Evolutionary conservation across 768 basidiomycete genomes (phyloP).

Genomic region (Leccinum uliginosum): DNA sequence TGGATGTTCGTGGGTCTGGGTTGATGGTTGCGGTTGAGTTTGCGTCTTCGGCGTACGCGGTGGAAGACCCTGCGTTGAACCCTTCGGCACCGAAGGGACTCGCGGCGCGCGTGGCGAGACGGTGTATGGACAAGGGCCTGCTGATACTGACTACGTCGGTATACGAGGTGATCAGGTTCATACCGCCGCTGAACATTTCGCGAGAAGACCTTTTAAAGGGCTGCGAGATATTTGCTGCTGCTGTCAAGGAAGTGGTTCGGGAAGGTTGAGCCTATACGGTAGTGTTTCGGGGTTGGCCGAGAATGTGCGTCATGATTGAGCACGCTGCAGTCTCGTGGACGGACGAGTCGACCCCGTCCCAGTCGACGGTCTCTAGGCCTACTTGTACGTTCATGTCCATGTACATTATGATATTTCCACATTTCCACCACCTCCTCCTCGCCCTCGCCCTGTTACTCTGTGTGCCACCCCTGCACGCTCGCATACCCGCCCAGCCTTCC

Average conservation of each 20-base stretch:
- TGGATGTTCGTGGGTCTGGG: constrained; percentile 85
- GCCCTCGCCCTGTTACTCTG: constrained; percentile 3
- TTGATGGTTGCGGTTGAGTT: constrained; percentile 88
- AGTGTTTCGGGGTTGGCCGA: constrained; percentile 6
- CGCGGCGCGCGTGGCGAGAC: constrained; percentile 66
- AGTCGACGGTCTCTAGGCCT: constrained; percentile 3
- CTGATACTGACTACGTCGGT: constrained; percentile 85
- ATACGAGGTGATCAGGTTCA: constrained; percentile 88
- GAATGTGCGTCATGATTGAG: not conserved
- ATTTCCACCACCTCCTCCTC: not conserved
- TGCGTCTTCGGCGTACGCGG: constrained; percentile 54
- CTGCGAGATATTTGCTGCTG: constrained; percentile 57
- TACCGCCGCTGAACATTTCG: constrained; percentile 83
- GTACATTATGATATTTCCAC: not conserved
- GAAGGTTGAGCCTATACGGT: constrained; percentile 33
- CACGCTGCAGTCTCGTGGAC: constrained; percentile 4
- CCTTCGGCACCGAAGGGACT: constrained; percentile 45
- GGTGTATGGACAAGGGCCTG: constrained; percentile 83
- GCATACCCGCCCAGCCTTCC: constrained; percentile 70
- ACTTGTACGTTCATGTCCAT: not conserved
- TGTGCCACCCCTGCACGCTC: constrained; percentile 33
- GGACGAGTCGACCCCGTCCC: constrained; percentile 2
- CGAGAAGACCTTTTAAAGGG: constrained; percentile 72
- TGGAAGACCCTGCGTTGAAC: constrained; percentile 42
- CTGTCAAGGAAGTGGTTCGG: constrained; percentile 63